Conservation (phyloP, 2,329 filamentous ascomycete species). For the Xylaria multiplex region DNA sequence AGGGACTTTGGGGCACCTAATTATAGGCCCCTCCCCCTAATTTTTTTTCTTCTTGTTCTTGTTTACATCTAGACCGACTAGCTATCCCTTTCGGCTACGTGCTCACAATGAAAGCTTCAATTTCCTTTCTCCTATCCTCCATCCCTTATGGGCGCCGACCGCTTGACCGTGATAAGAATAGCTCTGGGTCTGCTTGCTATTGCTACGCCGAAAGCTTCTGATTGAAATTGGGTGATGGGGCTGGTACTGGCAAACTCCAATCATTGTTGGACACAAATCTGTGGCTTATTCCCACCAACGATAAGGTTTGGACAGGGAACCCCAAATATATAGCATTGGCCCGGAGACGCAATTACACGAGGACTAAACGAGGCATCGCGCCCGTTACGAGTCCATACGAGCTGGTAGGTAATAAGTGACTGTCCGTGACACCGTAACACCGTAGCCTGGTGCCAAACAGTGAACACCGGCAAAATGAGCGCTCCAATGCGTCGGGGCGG, state of each 20-base stretch:
- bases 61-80: not conserved
- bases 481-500: slow-evolving; percentile 15
- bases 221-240: slow-evolving; percentile 42
- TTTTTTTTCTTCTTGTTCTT: not conserved
- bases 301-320: slow-evolving; percentile 28
- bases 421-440: slow-evolving; percentile 13
- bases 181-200: slow-evolving; percentile 30
- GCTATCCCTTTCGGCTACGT: slow-evolving; percentile 22
- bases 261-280: slow-evolving; percentile 42
- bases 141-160: slow-evolving; percentile 31
- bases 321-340: slow-evolving; percentile 35
- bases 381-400: not conserved
- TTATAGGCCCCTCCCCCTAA: too few relatives aligned
- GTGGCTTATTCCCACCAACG: slow-evolving; percentile 30
- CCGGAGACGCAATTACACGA: slow-evolving; percentile 31
- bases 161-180: slow-evolving; percentile 37
- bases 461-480: not conserved
- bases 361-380: slow-evolving; percentile 7
- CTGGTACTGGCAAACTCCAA: slow-evolving; percentile 40
- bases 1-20: too few relatives aligned
- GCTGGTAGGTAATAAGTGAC: slow-evolving; percentile 1
- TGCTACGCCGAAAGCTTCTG: slow-evolving; percentile 15
- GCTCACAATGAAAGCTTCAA: slow-evolving; percentile 21
- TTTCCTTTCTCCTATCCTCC: slow-evolving; percentile 23
- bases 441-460: not conserved